Base-by-base conservation (phyloP, 2,329 filamentous ascomycete genomes). In the Ambrosiella beaveri region DNA sequence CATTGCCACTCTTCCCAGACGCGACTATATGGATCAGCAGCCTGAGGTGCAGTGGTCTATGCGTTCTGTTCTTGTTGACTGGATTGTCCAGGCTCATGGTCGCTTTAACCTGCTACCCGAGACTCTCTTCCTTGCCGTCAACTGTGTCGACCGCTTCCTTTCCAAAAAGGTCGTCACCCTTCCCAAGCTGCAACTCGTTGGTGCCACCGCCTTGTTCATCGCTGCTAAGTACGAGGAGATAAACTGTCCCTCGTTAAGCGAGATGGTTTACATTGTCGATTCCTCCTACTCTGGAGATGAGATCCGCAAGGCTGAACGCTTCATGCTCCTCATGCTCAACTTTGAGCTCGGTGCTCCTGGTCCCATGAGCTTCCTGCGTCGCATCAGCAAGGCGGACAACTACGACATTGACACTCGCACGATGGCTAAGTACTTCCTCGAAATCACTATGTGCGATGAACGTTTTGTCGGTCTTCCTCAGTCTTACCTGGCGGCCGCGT, bases 31-130 rank as follows among this genome's bases (percentile, higher is more conserved):
- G 91, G 88, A 95, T 62, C 83, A 86, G 63, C 93, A 98, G 69
- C 84, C 85, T n/a, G 91, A 97, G 70, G 94, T 98, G 59, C 88
- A 95, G 68, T 98, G 93, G 93, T 95, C 90, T 2, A 98, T 97
- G 93, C 88, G 93, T 52, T 85, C 89, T 5, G 88, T 97, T 19
- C 77, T 98, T 57, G 94, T 98, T 83, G 93, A 97, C 70, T 98
- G 93, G 93, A 77, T 98, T 49, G 86, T 97, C 52, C 90, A 98
- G 69, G 93, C 98, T 37, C 93, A 98, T 69, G 81, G 84, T 64
- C 87, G 93, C 40, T 98, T 98, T 73, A 81, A 79, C 40, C 79
- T 98, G 36, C 80, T 97, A 7, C 91, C 91, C 0, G 93, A 98
- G 74, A 98, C 93, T 0, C 75, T 98, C 5, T 98, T 95, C 73